Conservation (phyloP, 768 basidiomycete genomes). For the Rickenella mellea region DNA sequence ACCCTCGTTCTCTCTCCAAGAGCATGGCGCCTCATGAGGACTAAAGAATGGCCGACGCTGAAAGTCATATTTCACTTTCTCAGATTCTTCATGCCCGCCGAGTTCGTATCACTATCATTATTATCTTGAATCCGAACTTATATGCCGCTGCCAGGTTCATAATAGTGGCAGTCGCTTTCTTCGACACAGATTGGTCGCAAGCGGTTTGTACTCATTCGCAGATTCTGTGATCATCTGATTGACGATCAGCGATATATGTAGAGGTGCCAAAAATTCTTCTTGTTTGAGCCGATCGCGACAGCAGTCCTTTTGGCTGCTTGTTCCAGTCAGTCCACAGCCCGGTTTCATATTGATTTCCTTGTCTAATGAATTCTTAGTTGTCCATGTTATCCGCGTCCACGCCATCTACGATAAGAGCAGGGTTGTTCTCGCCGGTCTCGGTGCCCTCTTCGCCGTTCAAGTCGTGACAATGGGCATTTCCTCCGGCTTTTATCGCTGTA, state of each 20-base stretch:
- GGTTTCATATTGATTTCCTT: neutral
- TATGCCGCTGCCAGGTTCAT: conserved; percentile 2
- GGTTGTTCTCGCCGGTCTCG: conserved; percentile 44
- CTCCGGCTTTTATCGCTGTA: conserved; percentile 73
- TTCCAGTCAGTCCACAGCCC: conserved; percentile 31
- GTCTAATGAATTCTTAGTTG: conserved; percentile 22
- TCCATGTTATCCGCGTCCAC: conserved; percentile 71
- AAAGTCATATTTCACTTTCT: conserved; percentile 72
- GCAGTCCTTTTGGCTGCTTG: conserved; percentile 70
- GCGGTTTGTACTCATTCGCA: conserved; percentile 26
- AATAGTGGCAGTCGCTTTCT: conserved; percentile 68
- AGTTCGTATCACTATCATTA: too few relatives aligned
- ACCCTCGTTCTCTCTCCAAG: conserved; percentile 76
- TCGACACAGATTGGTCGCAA: conserved; percentile 61
- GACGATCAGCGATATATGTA: conserved; percentile 15
- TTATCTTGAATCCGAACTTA: conserved; percentile 46
- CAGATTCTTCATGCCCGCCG: conserved; percentile 66
- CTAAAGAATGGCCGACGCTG: conserved; percentile 62
- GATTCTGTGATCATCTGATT: neutral
- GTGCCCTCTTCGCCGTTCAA: conserved; percentile 54
- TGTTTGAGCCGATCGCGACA: conserved; percentile 82
- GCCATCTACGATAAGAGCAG: conserved; percentile 68
- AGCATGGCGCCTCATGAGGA: conserved; percentile 60
- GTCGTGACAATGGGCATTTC: conserved; percentile 62
- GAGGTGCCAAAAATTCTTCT: conserved; percentile 62